Evolutionary conservation across 2,329 filamentous ascomycete genomes (phyloP), one percentile per base, ranked within the genome.

Genomic region (Colletotrichum sp.): DNA sequence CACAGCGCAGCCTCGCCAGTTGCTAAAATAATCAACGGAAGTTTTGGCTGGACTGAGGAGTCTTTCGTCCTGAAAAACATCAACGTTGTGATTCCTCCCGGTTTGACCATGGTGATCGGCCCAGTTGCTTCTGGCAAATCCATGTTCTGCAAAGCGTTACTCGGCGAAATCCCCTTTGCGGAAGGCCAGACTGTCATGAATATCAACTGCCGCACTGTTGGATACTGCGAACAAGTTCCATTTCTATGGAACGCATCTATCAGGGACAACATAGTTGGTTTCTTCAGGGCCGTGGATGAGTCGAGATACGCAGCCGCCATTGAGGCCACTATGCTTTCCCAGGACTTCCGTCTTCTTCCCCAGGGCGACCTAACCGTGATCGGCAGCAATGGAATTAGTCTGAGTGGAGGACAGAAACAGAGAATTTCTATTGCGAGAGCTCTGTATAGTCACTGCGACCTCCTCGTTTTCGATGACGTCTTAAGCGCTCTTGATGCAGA

Each of bases 81-180:
- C 69, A 77, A 83, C 34, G 68, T 86, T 3, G 73, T 76, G 1
- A 79, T 87, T 8, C 80, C 82, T 6, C 78, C 76, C 9, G 73
- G 78, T 3, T 79, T 87, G 4, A 86, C 83, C 13, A 81, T 87
- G 8, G 77, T 87, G 3, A 81, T 86, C 8, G 86, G 86, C 0
- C 85, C 85, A 0, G 79, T 87, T 9, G 86, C 81, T 1, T 83
- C 82, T 0, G 86, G 86, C 0, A 87, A 87, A 71, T 85, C 85
- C 0, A 83, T 85, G 0, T 77, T 87, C 1, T 84, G 82, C 79
- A 85, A 85, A 55, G 83, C 82, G 1, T 77, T 89, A 0, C 77
- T 83, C 0, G 81, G 81, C 3, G 81, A 83, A 56, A 78, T 78
- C 4, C 75, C 28, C 30, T 61, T 22, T 66, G 64, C 15, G 81